Evolutionary conservation across 2,329 filamentous ascomycete species (phyloP).

Genomic region (Diaporthe vaccinii): DNA sequence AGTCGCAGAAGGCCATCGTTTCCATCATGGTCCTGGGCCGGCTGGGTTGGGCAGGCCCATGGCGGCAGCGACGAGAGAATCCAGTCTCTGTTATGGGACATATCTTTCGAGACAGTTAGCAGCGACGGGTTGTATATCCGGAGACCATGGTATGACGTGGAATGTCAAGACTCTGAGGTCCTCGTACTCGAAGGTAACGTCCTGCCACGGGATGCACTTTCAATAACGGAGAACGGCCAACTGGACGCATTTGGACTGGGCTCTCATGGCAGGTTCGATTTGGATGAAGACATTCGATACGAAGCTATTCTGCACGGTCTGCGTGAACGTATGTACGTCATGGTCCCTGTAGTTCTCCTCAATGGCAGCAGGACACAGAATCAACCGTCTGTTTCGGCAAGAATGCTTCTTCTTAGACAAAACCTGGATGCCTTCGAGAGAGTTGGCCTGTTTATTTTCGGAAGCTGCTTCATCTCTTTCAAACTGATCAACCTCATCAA

Average conservation of each 20-base stretch:
- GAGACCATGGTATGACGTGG: not conserved
- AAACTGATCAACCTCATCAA: not conserved
- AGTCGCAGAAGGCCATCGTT: not conserved
- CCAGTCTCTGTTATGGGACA: not conserved
- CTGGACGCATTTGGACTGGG: not conserved
- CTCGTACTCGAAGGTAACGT: not conserved
- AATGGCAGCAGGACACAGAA: too few relatives aligned
- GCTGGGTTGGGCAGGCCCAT: not conserved
- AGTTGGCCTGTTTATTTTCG: not conserved
- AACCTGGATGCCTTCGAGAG: not conserved
- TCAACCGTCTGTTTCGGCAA: not conserved
- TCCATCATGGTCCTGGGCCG: not conserved
- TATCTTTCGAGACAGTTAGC: not conserved
- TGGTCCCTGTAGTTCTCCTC: not conserved
- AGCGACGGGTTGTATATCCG: not conserved
- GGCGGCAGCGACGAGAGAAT: not conserved
- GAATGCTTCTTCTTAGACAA: slow-evolving; percentile 2
- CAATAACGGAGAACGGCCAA: not conserved
- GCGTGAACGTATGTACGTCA: not conserved
- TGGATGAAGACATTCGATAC: not conserved
- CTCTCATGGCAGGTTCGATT: not conserved
- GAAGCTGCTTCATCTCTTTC: not conserved
- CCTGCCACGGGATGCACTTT: not conserved
- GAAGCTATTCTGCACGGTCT: not conserved
- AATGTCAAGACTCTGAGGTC: not conserved